A percentile compares a stretch with the other conserved stretches of the same genome.
Evolutionary conservation across 148 eudicot species (phyloP).

Genomic region (Spergularia bocconei): DNA sequence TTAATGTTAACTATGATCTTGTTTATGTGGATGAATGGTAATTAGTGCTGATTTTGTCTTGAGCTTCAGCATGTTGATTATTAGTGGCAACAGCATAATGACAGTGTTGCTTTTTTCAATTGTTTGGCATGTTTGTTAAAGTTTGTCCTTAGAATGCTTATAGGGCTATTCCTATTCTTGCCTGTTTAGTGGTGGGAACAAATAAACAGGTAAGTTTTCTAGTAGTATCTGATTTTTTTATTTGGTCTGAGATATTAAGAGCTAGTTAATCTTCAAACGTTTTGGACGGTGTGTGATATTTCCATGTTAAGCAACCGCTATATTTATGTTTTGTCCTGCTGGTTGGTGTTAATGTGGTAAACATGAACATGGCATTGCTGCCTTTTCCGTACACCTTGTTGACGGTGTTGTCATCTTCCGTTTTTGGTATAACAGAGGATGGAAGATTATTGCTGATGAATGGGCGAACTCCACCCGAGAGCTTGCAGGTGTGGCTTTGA

Average conservation of each 20-base stretch:
- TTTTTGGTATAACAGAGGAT: constrained; percentile 45
- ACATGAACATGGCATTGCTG: neutral
- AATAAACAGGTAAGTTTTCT: neutral
- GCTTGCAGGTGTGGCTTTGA: constrained; percentile 42
- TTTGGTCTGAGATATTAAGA: neutral
- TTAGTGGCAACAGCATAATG: constrained; percentile 9
- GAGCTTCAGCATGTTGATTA: constrained; percentile 11
- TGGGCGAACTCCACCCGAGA: constrained; percentile 59
- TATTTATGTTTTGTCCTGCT: neutral
- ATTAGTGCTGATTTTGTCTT: neutral
- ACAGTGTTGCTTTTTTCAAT: constrained; percentile 2
- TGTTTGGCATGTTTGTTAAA: constrained; percentile 8
- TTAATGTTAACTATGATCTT: constrained; percentile 12
- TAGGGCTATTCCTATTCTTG: neutral
- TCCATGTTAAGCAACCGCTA: neutral
- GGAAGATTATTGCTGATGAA: constrained; percentile 78
- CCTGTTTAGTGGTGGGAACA: neutral
- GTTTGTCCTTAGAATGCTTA: neutral
- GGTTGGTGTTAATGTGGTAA: neutral
- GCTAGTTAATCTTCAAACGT: neutral
- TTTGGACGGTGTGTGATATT: neutral
- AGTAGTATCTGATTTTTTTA: neutral
- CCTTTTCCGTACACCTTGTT: constrained; percentile 11
- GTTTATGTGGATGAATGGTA: constrained; percentile 2
- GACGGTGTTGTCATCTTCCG: constrained; percentile 3